Evolutionary conservation across 2,329 filamentous ascomycete genomes (phyloP).

Genomic region (Monilinia aucupariae): DNA sequence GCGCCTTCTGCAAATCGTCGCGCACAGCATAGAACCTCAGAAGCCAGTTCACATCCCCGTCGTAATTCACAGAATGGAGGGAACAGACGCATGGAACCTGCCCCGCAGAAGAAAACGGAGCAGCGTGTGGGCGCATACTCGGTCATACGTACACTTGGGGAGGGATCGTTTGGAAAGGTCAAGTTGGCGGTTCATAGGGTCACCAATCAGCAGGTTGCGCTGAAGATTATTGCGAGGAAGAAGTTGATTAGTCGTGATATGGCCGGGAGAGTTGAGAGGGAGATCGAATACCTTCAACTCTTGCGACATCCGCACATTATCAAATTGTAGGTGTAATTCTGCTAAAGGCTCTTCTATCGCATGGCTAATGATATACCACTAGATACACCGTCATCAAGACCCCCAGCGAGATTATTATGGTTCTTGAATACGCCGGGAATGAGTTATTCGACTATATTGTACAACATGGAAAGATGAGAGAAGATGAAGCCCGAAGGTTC

Average conservation of each 20-base stretch:
- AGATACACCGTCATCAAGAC: slow-evolving; percentile 97
- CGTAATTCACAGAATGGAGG: slow-evolving; percentile 24
- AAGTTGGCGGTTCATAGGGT: slow-evolving; percentile 91
- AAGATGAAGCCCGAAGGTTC: slow-evolving; percentile 90
- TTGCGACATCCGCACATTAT: slow-evolving; percentile 97
- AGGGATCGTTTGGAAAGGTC: slow-evolving; percentile 97
- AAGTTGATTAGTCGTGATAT: slow-evolving; percentile 96
- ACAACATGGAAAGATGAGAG: slow-evolving; percentile 83
- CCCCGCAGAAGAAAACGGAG: slow-evolving; percentile 53
- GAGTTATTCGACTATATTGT: slow-evolving; percentile 99
- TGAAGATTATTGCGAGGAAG: slow-evolving; percentile 96
- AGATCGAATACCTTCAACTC: slow-evolving; percentile 96
- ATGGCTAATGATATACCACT: slow-evolving; percentile 29
- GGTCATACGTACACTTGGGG: slow-evolving; percentile 82
- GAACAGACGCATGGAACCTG: slow-evolving; percentile 24
- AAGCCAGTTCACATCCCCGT: slow-evolving; percentile 29
- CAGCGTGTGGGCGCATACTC: slow-evolving; percentile 90
- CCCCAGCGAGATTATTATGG: slow-evolving; percentile 93
- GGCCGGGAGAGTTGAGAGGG: slow-evolving; percentile 93
- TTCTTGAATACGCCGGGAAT: slow-evolving; percentile 92
- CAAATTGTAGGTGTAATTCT: slow-evolving; percentile 65
- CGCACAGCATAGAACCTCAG: slow-evolving; percentile 35
- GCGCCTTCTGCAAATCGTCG: slow-evolving; percentile 60
- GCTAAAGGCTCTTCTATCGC: not conserved
- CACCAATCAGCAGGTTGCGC: slow-evolving; percentile 88